Conservation (phyloP, 139 green algal species). For the Trebouxia sp. region DNA sequence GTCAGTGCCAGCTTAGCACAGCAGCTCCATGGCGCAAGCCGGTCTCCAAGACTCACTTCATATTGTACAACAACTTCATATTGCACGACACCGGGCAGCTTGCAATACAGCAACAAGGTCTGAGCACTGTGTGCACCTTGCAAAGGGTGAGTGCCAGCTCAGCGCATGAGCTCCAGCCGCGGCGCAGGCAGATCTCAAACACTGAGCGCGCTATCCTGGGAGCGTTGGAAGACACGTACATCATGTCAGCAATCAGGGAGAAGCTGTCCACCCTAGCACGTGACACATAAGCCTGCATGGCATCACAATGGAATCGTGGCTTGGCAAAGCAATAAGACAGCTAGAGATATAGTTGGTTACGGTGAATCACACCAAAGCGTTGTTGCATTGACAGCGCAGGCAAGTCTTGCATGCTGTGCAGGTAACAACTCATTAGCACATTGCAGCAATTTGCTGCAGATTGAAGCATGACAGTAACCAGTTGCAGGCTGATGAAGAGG, state of each 20-base stretch:
- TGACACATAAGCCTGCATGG: constrained; percentile 82
- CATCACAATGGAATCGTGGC: too few relatives aligned
- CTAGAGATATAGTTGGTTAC: too few relatives aligned
- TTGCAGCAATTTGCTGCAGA: neutral
- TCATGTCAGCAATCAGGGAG: constrained; percentile 90
- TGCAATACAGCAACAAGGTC: too few relatives aligned
- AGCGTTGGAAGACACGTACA: constrained; percentile 89
- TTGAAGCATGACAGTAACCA: too few relatives aligned
- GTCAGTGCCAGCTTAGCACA: constrained; percentile 64
- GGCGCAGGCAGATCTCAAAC: constrained; percentile 90
- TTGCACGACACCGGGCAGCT: too few relatives aligned
- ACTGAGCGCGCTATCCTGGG: constrained; percentile 88
- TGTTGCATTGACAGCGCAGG: neutral
- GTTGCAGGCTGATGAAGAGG: too few relatives aligned
- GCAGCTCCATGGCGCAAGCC: constrained; percentile 73
- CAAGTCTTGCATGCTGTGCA: neutral
- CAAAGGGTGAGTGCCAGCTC: constrained; percentile 62
- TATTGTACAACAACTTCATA: too few relatives aligned
- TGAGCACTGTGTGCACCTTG: constrained; percentile 69
- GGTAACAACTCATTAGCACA: neutral
- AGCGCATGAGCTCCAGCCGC: constrained; percentile 70
- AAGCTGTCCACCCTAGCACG: constrained; percentile 84
- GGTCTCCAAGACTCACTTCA: constrained; percentile 97
- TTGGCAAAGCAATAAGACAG: too few relatives aligned
- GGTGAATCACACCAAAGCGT: too few relatives aligned